A percentile compares a stretch with the other conserved stretches of the same genome.
These are phyloP conservation scores for Cystobasidium tubakii DNA, from an alignment of 768 basidiomycete species.

Conservation along the genomic window DNA sequence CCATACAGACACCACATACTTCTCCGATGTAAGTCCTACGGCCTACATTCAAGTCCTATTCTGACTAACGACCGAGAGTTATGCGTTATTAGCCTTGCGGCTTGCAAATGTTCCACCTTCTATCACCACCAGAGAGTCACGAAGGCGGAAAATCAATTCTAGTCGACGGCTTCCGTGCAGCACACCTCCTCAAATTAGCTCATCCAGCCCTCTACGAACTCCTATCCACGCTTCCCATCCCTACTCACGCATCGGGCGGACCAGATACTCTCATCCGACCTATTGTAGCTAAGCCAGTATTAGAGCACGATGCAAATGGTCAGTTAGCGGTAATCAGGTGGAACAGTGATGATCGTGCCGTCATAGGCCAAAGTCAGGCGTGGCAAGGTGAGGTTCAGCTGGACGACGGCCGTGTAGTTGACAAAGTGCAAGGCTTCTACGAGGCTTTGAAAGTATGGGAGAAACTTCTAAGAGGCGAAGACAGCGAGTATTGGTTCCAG, in stretches of 20 bases:
- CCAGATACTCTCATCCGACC: slow-evolving; percentile 48
- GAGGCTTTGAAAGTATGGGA: slow-evolving; percentile 75
- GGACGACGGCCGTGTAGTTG: slow-evolving; percentile 5
- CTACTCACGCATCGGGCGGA: slow-evolving; percentile 86
- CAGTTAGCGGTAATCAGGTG: slow-evolving; percentile 74
- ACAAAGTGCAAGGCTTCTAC: slow-evolving; percentile 74
- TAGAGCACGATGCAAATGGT: slow-evolving; percentile 63
- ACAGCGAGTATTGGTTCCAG: slow-evolving; percentile 88
- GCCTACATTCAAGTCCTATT: not conserved
- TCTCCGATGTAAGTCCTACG: slow-evolving; percentile 55
- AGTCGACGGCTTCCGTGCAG: slow-evolving; percentile 90
- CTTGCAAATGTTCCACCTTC: slow-evolving; percentile 90
- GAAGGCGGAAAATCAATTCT: slow-evolving; percentile 82
- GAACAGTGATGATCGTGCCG: slow-evolving; percentile 91
- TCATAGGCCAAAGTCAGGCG: slow-evolving; percentile 59
- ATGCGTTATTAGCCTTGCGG: slow-evolving; percentile 69
- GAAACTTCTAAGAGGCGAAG: slow-evolving; percentile 63
- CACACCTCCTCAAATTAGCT: slow-evolving; percentile 66
- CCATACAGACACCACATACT: slow-evolving; percentile 71
- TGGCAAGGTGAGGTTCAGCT: slow-evolving; percentile 48
- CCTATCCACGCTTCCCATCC: slow-evolving; percentile 63
- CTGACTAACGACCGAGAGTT: not conserved
- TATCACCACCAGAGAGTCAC: slow-evolving; percentile 60
- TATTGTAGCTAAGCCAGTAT: slow-evolving; percentile 60
- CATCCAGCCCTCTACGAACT: slow-evolving; percentile 66